These are phyloP conservation scores for Litsea cubeba DNA, from an alignment of 164 flowering plant species.

Conservation along the genomic window DNA sequence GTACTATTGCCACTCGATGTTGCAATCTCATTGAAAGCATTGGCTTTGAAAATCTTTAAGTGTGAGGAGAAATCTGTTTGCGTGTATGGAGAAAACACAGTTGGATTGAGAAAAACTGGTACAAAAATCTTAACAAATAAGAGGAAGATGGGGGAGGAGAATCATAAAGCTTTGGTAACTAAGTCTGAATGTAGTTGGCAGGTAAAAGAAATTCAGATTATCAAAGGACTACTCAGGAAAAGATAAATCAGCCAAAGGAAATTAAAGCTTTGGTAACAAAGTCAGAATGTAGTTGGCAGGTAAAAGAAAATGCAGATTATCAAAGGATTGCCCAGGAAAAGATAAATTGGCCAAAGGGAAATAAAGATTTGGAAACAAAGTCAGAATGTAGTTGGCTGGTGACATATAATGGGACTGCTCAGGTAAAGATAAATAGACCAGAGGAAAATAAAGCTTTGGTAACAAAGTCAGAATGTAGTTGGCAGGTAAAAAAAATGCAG, in stretches of 20 bases:
- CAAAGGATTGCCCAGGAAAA: too few species aligned
- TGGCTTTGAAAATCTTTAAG: conserved; percentile 47
- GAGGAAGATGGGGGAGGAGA: not conserved
- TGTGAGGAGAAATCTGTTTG: conserved; percentile 29
- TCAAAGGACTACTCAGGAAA: not conserved
- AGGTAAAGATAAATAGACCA: too few species aligned
- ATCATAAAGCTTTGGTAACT: not conserved
- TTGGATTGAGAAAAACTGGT: conserved; percentile 1
- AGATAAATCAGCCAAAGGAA: too few species aligned
- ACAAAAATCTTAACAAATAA: not conserved
- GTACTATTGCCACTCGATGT: conserved; percentile 69
- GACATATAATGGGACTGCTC: not conserved
- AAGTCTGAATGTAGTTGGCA: not conserved
- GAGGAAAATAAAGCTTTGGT: not conserved
- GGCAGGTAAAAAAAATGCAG: not conserved
- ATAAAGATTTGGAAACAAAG: not conserved
- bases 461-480: not conserved
- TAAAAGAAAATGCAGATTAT: not conserved
- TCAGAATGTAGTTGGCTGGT: not conserved
- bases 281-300: not conserved
- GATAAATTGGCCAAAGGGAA: not conserved
- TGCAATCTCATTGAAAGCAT: conserved; percentile 48
- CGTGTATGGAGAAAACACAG: conserved; percentile 14
- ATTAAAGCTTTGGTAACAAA: not conserved
- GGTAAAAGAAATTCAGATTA: not conserved